phyloP scores from a whole-genome alignment of 495 filamentous ascomycete species.

The Penicillium odoratum region DNA sequence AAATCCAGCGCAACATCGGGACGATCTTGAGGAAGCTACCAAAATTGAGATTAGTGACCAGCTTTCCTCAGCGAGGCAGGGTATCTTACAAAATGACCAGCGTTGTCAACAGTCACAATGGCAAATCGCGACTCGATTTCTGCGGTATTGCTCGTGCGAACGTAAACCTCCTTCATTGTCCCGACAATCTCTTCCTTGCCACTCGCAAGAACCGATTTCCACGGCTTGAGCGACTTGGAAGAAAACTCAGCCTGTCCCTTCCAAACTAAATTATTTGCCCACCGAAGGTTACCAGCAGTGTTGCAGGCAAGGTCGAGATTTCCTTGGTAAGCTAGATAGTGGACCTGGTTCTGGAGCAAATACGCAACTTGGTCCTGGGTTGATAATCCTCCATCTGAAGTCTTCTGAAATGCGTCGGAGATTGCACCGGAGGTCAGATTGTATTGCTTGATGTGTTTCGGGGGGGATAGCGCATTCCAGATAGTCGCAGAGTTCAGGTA shows the following conservation, averaged over 20 bases:
- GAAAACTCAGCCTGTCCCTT: constrained; percentile 46
- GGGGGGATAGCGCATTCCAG: constrained; percentile 33
- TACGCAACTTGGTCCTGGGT: constrained; percentile 29
- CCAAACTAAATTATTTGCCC: constrained; percentile 42
- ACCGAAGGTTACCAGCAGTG: constrained; percentile 42
- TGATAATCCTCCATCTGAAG: constrained; percentile 27
- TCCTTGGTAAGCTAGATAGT: constrained; percentile 47
- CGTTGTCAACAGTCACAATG: constrained; percentile 28
- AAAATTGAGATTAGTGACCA: constrained; percentile 8
- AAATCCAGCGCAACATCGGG: constrained; percentile 38
- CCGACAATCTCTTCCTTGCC: constrained; percentile 22
- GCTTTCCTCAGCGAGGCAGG: background rate
- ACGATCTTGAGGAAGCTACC: constrained; percentile 36
- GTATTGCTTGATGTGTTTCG: constrained; percentile 30
- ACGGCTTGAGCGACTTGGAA: constrained; percentile 34
- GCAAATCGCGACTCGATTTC: constrained; percentile 24
- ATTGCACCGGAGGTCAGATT: constrained; percentile 22
- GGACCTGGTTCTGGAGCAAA: constrained; percentile 34
- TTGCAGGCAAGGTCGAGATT: constrained; percentile 50
- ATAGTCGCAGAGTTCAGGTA: constrained; percentile 39
- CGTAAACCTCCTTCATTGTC: constrained; percentile 23
- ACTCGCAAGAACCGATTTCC: constrained; percentile 29
- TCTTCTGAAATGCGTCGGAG: constrained; percentile 26
- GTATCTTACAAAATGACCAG: constrained; percentile 30
- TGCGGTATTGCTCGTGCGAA: constrained; percentile 5